Base-by-base conservation (phyloP, 192 early-diverging fungal genomes). In the Backusella liffmaniae region DNA sequence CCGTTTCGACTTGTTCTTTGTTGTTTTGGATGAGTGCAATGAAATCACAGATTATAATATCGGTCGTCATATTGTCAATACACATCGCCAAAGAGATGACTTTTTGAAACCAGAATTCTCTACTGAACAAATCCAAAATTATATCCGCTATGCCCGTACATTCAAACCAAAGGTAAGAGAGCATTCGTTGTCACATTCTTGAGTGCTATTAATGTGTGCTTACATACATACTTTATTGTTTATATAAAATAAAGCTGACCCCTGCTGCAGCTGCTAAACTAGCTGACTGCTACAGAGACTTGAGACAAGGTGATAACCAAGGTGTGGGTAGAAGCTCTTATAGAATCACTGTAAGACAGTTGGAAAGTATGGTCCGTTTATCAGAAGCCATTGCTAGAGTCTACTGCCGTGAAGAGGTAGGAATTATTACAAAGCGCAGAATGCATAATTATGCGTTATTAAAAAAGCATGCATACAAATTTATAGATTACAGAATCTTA, bases 1-100 rank as follows among this genome's bases (percentile, higher is more conserved):
- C 37, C 94, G 97, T 79, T 99, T 99, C 77, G 97, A 99, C 84
- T 76, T 99, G 74, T 98, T 99, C 87, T 98, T 98, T 84, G 95
- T 99, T 10, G 92, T 98, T 35, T 82, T 99, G 77, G 97, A 99
- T 80, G 95, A 99, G 67, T 93, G 93, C 79, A 93, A 96, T 79
- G 94, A 96, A 72, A 84, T 89, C 0, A 88, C 93, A 4, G 97
- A 99, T 80, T 92, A 87, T 79, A 92, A 94, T 77, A 94, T 98
- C 39, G 97, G 97, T 2, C 87, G 93, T 35, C 95, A 99, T 77
- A 98, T 99, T 79, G 90, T 98, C 49, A 87, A 86, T 53, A 92
- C 97, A 51, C 97, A 99, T 82, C 86, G 90, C 71, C 83, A 80
- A 8, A 79, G 84, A 15, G 92, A 91, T 75, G 88, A 89, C 3